A percentile compares a stretch with the other conserved stretches of the same genome.
Evolutionary conservation across 768 basidiomycete species (phyloP).

Genomic region (Hydnomerulius pinastri): DNA sequence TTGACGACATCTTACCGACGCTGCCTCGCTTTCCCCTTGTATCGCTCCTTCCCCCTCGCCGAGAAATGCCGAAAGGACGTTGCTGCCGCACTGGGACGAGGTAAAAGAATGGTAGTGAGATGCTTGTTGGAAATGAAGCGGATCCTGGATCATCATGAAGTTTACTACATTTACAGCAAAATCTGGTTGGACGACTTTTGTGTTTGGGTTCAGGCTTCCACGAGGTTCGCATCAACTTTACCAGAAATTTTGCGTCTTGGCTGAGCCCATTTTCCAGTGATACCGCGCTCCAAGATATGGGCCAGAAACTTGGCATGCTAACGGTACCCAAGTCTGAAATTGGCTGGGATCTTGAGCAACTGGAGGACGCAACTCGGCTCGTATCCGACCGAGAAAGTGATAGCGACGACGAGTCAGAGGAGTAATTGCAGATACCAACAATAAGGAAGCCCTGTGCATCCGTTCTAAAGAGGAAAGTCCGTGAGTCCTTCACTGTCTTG

Average conservation of each 20-base stretch:
- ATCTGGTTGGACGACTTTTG: conserved; percentile 87
- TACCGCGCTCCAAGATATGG: conserved; percentile 49
- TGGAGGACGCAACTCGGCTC: conserved; percentile 58
- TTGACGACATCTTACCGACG: conserved; percentile 72
- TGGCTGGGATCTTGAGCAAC: conserved; percentile 69
- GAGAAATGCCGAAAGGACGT: conserved; percentile 69
- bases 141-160: conserved; percentile 79
- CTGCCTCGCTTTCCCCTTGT: conserved; percentile 72
- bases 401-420: conserved; percentile 68
- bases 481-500: not conserved
- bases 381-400: conserved; percentile 47
- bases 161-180: conserved; percentile 87
- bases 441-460: not conserved
- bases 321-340: conserved; percentile 54
- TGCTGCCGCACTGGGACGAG: conserved; percentile 55
- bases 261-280: conserved; percentile 48
- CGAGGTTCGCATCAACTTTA: conserved; percentile 51
- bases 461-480: not conserved
- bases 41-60: conserved; percentile 74
- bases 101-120: conserved; percentile 62
- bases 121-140: conserved; percentile 71
- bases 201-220: conserved; percentile 72
- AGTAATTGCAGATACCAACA: conserved; percentile 39
- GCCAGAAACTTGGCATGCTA: conserved; percentile 39
- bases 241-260: not conserved